Evolutionary conservation across 2,329 filamentous ascomycete genomes (phyloP).

Genomic region (Monosporascus cannonballus): DNA sequence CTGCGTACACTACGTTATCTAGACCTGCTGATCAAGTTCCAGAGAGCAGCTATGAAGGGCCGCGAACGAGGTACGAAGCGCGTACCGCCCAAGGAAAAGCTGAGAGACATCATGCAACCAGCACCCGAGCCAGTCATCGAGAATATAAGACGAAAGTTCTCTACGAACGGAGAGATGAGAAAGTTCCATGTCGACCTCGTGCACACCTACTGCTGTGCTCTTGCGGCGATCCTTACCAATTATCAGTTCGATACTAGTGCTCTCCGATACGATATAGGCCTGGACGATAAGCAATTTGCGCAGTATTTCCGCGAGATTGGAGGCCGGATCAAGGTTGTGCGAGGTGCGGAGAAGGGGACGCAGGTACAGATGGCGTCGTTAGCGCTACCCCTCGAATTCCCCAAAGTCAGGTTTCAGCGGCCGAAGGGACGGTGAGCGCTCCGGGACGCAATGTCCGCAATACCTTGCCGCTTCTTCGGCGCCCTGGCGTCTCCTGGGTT

Average conservation of each 20-base stretch:
- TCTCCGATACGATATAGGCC: constrained; percentile 63
- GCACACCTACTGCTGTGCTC: constrained; percentile 65
- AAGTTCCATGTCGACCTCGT: constrained; percentile 69
- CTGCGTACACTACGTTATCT: constrained; percentile 57
- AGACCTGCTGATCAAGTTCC: constrained; percentile 50
- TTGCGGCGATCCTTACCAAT: constrained; percentile 66
- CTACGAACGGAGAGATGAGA: constrained; percentile 55
- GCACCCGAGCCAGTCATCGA: constrained; percentile 59
- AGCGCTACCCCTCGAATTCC: constrained; percentile 75
- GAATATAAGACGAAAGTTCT: constrained; percentile 64
- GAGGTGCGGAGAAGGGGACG: constrained; percentile 56
- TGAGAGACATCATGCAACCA: constrained; percentile 49
- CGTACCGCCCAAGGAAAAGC: constrained; percentile 56
- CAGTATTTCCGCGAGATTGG: constrained; percentile 74
- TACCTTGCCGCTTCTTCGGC: no score
- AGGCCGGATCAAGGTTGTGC: constrained; percentile 55
- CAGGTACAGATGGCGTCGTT: constrained; percentile 58
- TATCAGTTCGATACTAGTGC: constrained; percentile 66
- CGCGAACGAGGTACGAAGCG: constrained; percentile 40
- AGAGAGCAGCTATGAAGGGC: constrained; percentile 39
- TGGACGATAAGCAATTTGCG: constrained; percentile 65
- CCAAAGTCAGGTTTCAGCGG: constrained; percentile 45
- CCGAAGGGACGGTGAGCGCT: constrained; percentile 15
- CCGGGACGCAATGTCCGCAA: not conserved
- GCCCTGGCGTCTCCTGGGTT: no score